Percentiles rank a stretch among this genome's conserved stretches.
Conservation (phyloP, 2,329 filamentous ascomycete species). For the Teratosphaeria pseudoeucalypti region DNA sequence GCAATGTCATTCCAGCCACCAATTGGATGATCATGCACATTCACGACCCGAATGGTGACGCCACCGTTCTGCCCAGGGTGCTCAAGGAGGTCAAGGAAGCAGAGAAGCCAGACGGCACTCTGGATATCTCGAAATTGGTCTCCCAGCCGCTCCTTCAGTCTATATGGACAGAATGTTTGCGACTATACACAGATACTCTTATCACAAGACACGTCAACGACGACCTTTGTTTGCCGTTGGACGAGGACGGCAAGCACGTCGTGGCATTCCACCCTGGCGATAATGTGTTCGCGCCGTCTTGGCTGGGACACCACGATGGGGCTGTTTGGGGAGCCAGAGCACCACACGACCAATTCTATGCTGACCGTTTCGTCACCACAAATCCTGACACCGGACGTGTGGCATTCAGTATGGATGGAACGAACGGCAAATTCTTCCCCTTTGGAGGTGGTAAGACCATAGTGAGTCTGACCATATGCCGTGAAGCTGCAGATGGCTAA, state of each 20-base stretch:
- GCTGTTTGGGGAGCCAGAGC: constrained; percentile 12
- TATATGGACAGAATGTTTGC: constrained; percentile 25
- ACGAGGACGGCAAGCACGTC: constrained; percentile 15
- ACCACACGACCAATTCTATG: constrained; percentile 14
- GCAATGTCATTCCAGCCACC: constrained; percentile 24
- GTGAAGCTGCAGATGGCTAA: neutral
- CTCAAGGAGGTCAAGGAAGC: constrained; percentile 18
- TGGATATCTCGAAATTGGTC: constrained; percentile 19
- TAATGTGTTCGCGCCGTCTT: constrained; percentile 22
- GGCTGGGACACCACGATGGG: constrained; percentile 20
- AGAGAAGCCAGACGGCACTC: constrained; percentile 12
- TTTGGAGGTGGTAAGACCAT: constrained; percentile 23
- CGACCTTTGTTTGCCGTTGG: constrained; percentile 18
- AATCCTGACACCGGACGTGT: constrained; percentile 17
- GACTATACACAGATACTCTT: constrained; percentile 23
- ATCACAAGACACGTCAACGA: constrained; percentile 21
- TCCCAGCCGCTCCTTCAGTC: constrained; percentile 24
- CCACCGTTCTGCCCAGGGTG: constrained; percentile 16
- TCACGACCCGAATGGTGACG: constrained; percentile 17
- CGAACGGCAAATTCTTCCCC: constrained; percentile 22
- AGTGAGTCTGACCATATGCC: constrained; percentile 11
- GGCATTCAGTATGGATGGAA: constrained; percentile 18
- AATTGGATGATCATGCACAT: constrained; percentile 26
- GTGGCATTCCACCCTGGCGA: constrained; percentile 16
- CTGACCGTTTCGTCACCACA: constrained; percentile 19